Percentiles rank a stretch among this genome's conserved stretches.
These are phyloP conservation scores for Dissophora globulifera DNA, from an alignment of 192 early-diverging fungal genomes.

Conservation along the genomic window DNA sequence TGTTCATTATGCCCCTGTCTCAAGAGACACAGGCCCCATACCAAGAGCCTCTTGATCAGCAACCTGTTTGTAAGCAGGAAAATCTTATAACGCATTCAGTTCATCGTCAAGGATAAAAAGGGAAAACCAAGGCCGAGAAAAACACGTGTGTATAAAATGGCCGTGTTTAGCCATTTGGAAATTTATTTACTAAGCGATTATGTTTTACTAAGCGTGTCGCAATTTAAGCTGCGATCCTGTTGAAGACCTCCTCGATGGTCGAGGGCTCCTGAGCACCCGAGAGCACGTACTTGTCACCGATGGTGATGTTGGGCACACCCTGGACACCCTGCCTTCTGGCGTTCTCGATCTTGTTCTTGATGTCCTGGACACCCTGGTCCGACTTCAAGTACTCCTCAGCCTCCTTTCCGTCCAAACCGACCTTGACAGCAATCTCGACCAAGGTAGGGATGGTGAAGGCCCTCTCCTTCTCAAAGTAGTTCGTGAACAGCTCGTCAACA, in stretches of 20 bases:
- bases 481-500: conserved; percentile 68
- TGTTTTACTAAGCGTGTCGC: too few relatives aligned
- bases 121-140: too few relatives aligned
- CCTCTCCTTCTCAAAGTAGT: conserved; percentile 81
- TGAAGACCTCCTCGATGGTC: conserved; percentile 68
- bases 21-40: too few relatives aligned
- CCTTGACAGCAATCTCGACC: conserved; percentile 64
- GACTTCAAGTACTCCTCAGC: conserved; percentile 64
- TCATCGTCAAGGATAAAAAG: too few relatives aligned
- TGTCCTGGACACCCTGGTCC: conserved; percentile 61
- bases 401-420: conserved; percentile 65
- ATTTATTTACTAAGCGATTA: too few relatives aligned
- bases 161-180: too few relatives aligned
- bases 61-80: too few relatives aligned
- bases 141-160: too few relatives aligned
- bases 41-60: too few relatives aligned
- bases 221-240: conserved; percentile 52
- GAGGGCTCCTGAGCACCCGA: conserved; percentile 77
- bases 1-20: too few relatives aligned
- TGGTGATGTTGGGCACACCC: conserved; percentile 80
- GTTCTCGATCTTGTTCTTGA: conserved; percentile 58
- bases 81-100: too few relatives aligned
- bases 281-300: conserved; percentile 69
- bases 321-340: conserved; percentile 59
- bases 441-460: conserved; percentile 70